These are phyloP conservation scores for Rhinocladiella similis DNA, from an alignment of 2,329 filamentous ascomycete species.

Conservation along the genomic window DNA sequence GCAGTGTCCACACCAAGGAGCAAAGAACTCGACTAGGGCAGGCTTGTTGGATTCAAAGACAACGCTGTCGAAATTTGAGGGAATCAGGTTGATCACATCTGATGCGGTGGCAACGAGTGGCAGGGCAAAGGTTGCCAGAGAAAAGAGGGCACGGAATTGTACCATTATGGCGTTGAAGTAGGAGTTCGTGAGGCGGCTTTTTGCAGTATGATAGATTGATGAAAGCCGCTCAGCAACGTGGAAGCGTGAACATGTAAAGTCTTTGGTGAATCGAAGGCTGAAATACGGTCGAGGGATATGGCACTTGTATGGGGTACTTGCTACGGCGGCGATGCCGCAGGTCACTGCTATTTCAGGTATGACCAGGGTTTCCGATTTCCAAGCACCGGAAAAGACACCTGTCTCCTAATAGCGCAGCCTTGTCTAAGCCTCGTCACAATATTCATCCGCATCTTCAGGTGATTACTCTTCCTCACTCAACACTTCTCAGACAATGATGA, in stretches of 20 bases:
- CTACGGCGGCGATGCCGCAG: background rate
- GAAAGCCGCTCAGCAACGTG: background rate
- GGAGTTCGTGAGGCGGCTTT: background rate
- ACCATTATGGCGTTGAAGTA: conserved; percentile 13
- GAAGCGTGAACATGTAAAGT: background rate
- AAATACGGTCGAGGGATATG: too few species aligned
- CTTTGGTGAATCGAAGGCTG: too few species aligned
- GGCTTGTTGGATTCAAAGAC: conserved; percentile 92
- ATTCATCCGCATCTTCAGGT: background rate
- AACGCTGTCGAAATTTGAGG: conserved; percentile 86
- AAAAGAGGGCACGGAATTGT: conserved; percentile 20
- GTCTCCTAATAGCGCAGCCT: conserved; percentile 15
- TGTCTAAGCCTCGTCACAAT: background rate
- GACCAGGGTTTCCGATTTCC: conserved; percentile 10
- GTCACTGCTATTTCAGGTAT: conserved; percentile 2
- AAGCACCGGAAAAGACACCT: conserved; percentile 17
- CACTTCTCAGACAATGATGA: background rate
- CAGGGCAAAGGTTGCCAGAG: conserved; percentile 40
- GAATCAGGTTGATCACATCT: conserved; percentile 84
- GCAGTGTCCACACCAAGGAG: conserved; percentile 99
- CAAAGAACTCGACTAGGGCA: conserved; percentile 96
- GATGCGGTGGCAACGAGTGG: conserved; percentile 67
- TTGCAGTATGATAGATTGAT: too few species aligned
- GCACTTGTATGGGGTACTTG: background rate
- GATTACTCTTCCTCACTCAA: background rate